These are phyloP conservation scores for Claviceps capensis DNA, from an alignment of 2,329 filamentous ascomycete species.

Conservation along the genomic window DNA sequence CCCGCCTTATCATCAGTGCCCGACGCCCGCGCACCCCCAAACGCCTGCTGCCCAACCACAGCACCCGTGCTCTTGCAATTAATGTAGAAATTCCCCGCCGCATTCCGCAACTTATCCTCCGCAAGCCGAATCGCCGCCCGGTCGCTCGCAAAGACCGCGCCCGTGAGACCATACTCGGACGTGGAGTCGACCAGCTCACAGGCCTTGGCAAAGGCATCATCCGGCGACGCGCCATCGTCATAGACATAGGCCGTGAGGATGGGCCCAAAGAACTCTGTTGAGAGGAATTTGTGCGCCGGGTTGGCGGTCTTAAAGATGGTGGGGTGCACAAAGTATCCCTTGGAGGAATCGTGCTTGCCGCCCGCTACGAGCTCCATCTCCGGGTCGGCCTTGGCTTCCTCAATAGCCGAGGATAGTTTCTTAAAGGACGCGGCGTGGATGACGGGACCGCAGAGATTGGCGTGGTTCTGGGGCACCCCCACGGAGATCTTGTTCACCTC, in stretches of 20 bases:
- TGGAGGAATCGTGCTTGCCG: constrained; percentile 62
- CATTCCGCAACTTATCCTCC: constrained; percentile 56
- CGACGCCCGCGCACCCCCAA: constrained; percentile 53
- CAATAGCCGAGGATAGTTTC: constrained; percentile 64
- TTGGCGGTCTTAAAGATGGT: constrained; percentile 68
- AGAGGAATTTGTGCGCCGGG: constrained; percentile 60
- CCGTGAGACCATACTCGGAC: constrained; percentile 66
- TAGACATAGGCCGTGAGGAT: constrained; percentile 65
- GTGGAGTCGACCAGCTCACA: constrained; percentile 56
- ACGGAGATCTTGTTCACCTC: constrained; percentile 59
- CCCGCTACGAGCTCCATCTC: constrained; percentile 62
- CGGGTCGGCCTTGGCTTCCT: constrained; percentile 62
- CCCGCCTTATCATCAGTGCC: constrained; percentile 66
- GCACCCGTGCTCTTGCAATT: constrained; percentile 71
- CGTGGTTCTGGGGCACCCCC: constrained; percentile 53
- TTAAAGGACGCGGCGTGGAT: constrained; percentile 74
- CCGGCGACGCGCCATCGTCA: constrained; percentile 41
- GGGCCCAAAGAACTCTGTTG: constrained; percentile 72
- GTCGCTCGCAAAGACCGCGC: constrained; percentile 61
- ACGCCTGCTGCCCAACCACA: constrained; percentile 60
- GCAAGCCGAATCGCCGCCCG: constrained; percentile 51
- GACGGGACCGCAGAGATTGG: constrained; percentile 76
- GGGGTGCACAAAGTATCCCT: constrained; percentile 73
- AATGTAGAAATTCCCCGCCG: constrained; percentile 75
- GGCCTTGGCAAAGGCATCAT: constrained; percentile 41